Conservation (phyloP, 2,329 filamentous ascomycete genomes). For the Fonsecaea multimorphosa region DNA sequence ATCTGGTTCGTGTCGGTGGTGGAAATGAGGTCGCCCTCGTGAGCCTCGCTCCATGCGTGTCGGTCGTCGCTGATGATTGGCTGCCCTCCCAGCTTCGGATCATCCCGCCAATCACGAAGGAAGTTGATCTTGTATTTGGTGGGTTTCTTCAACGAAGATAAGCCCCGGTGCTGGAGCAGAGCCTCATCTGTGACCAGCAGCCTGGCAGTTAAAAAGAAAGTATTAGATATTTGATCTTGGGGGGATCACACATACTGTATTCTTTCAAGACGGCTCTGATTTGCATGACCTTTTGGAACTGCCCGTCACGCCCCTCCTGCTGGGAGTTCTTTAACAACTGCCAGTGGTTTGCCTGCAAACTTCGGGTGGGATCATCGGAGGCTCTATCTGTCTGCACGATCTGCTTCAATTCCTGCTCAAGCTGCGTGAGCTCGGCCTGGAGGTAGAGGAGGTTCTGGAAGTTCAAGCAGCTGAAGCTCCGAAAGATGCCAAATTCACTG, state of each 20-base stretch:
- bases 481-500: conserved; percentile 16
- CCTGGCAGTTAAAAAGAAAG: too few species aligned
- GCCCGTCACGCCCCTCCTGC: not conserved
- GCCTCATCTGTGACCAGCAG: too few species aligned
- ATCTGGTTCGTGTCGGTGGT: not conserved
- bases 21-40: not conserved
- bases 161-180: too few species aligned
- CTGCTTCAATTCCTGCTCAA: conserved; percentile 13
- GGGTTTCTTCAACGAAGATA: not conserved
- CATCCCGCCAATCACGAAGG: not conserved
- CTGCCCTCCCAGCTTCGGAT: not conserved
- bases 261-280: not conserved
- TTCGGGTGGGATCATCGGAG: not conserved
- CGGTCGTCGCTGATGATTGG: not conserved
- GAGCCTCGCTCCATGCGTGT: not conserved
- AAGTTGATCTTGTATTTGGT: not conserved
- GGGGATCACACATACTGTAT: too few species aligned
- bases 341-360: not conserved
- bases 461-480: conserved; percentile 13
- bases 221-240: too few species aligned
- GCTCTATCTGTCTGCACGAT: not conserved
- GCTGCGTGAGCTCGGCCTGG: conserved; percentile 15
- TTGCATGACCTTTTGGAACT: conserved; percentile 1
- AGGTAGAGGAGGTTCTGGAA: conserved; percentile 20
- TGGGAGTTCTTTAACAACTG: too few species aligned